These are phyloP conservation scores for Saturnispora dispora DNA, from an alignment of 805 yeast genomes.

Conservation along the genomic window DNA sequence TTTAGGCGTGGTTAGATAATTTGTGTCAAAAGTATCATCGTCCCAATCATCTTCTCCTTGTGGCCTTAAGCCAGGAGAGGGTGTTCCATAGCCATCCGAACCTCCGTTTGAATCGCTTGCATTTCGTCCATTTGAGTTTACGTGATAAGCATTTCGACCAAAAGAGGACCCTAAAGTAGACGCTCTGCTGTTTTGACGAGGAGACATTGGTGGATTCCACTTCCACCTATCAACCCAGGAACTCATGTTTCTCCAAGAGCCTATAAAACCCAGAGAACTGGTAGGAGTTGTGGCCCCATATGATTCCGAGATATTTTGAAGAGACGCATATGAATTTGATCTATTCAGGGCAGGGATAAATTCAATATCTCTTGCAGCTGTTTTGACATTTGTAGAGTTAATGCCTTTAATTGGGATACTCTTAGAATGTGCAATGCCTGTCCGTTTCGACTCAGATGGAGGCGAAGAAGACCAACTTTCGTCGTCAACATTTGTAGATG, in stretches of 20 bases:
- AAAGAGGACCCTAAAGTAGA: slow-evolving; percentile 10
- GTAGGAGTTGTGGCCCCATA: slow-evolving; percentile 21
- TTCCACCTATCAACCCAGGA: slow-evolving; percentile 26
- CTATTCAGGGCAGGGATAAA: slow-evolving; percentile 16
- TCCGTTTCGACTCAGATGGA: background rate
- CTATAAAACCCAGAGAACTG: slow-evolving; percentile 10
- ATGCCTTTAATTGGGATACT: slow-evolving; percentile 9
- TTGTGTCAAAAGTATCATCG: background rate
- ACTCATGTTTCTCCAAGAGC: slow-evolving; percentile 27
- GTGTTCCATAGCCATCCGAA: background rate
- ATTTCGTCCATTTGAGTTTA: background rate
- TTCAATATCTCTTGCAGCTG: slow-evolving; percentile 13
- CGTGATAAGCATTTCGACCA: slow-evolving; percentile 6
- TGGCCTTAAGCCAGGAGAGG: slow-evolving; percentile 4
- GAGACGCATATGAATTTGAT: slow-evolving; percentile 28
- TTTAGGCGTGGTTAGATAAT: background rate
- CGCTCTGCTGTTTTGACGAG: slow-evolving; percentile 5
- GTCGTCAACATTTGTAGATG: background rate
- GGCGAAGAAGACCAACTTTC: background rate
- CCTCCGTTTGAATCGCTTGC: background rate
- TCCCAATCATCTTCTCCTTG: slow-evolving; percentile 4
- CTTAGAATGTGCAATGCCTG: slow-evolving; percentile 9
- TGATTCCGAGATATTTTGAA: slow-evolving; percentile 30
- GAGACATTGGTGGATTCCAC: slow-evolving; percentile 4
- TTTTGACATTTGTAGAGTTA: slow-evolving; percentile 12